Evolutionary conservation across 2,329 filamentous ascomycete species (phyloP).

Genomic region (Cordyceps cicadae): DNA sequence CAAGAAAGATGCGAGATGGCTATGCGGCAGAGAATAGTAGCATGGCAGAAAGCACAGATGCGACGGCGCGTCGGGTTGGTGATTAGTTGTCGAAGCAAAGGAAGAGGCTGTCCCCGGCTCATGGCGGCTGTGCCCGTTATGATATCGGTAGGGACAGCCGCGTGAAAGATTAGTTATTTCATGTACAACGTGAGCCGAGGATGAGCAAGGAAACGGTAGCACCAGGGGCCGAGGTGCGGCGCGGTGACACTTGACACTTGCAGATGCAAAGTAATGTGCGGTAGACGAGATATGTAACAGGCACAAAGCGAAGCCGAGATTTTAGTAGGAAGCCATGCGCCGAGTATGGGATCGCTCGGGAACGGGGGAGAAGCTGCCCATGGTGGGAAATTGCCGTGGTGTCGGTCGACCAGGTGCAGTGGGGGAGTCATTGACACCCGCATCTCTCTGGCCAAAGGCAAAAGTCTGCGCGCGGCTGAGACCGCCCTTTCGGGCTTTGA

Average conservation of each 20-base stretch:
- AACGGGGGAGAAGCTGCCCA: conserved; percentile 33
- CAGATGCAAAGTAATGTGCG: not conserved
- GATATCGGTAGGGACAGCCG: not conserved
- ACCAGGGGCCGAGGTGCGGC: not conserved
- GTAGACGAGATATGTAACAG: conserved; percentile 16
- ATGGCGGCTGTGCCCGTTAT: not conserved
- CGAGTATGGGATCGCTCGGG: conserved; percentile 47
- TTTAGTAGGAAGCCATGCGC: conserved; percentile 58
- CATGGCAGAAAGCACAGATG: not conserved
- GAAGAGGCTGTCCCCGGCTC: not conserved
- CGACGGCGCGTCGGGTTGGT: not conserved
- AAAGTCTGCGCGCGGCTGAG: conserved; percentile 86
- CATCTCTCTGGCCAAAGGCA: conserved; percentile 73
- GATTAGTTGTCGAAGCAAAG: conserved; percentile 7
- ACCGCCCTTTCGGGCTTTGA: conserved; percentile 84
- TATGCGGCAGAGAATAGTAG: not conserved
- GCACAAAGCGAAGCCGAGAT: conserved; percentile 19
- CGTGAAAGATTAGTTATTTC: conserved; percentile 4
- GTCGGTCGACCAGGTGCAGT: conserved; percentile 41
- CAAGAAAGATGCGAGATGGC: not conserved
- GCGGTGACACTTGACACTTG: not conserved
- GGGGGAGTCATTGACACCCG: conserved; percentile 50
- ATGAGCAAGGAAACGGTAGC: conserved; percentile 1
- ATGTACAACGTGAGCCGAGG: conserved; percentile 9
- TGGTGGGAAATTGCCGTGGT: conserved; percentile 33